Percentiles rank a stretch among this genome's conserved stretches.
These are phyloP conservation scores for Wallacemonas sp. DNA, from an alignment of 208 protist genomes.

Conservation along the genomic window DNA sequence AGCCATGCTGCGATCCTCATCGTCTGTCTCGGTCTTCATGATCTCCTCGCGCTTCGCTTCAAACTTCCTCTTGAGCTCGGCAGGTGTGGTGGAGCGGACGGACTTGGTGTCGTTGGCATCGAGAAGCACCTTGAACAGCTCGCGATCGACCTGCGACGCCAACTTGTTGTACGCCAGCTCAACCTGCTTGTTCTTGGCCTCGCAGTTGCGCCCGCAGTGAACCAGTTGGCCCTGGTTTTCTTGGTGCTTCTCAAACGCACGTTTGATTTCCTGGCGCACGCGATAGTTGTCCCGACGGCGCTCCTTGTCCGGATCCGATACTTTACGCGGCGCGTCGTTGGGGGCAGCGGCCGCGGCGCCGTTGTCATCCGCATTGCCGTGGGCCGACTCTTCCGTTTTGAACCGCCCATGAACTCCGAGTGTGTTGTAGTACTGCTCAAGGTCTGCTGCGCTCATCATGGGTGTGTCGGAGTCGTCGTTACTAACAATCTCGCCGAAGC, in stretches of 20 bases:
- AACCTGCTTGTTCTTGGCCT: conserved; percentile 77
- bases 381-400: conserved; percentile 17
- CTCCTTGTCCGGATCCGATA: conserved; percentile 49
- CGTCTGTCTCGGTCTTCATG: conserved; percentile 58
- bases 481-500: conserved; percentile 62
- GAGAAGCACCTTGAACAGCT: conserved; percentile 83
- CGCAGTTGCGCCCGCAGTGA: conserved; percentile 70
- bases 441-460: conserved; percentile 30
- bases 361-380: neutral
- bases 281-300: conserved; percentile 77
- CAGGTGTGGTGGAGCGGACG: conserved; percentile 39
- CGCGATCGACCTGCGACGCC: conserved; percentile 79
- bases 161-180: conserved; percentile 82
- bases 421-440: conserved; percentile 75
- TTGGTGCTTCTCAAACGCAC: conserved; percentile 64
- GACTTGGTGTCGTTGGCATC: conserved; percentile 79
- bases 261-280: conserved; percentile 69
- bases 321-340: too few species aligned
- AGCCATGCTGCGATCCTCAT: conserved; percentile 78
- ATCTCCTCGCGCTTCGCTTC: conserved; percentile 72
- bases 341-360: neutral
- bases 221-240: conserved; percentile 77
- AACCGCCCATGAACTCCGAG: conserved; percentile 66
- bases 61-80: conserved; percentile 70
- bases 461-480: conserved; percentile 16